Evolutionary conservation across 768 basidiomycete genomes (phyloP).

Genomic region (Trametes villosa): DNA sequence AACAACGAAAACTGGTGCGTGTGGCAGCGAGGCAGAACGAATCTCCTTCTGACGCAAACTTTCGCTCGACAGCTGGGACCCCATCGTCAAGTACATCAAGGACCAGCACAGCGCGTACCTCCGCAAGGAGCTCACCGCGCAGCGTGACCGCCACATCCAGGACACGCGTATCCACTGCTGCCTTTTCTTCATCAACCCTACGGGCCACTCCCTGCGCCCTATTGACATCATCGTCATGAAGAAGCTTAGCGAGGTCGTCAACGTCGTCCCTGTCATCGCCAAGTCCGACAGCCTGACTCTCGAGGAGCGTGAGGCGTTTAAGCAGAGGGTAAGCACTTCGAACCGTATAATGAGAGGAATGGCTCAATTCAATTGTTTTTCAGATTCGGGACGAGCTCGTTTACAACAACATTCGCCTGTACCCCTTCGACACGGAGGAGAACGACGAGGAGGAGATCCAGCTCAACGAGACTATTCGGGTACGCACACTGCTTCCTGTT

Average conservation of each 20-base stretch:
- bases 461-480: slow-evolving; percentile 88
- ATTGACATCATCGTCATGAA: slow-evolving; percentile 99
- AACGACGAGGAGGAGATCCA: slow-evolving; percentile 90
- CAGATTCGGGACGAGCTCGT: slow-evolving; percentile 93
- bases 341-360: slow-evolving; percentile 11
- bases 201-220: slow-evolving; percentile 94
- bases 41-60: neutral
- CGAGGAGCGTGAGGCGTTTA: slow-evolving; percentile 93
- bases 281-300: slow-evolving; percentile 94
- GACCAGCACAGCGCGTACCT: slow-evolving; percentile 99
- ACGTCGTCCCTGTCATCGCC: slow-evolving; percentile 99
- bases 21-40: no score
- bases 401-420: slow-evolving; percentile 90
- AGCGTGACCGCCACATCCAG: slow-evolving; percentile 97
- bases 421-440: slow-evolving; percentile 97
- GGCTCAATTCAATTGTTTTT: neutral
- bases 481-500: slow-evolving; percentile 54
- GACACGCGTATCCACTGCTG: slow-evolving; percentile 99
- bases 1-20: slow-evolving; percentile 97
- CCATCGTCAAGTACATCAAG: slow-evolving; percentile 98
- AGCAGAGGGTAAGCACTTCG: slow-evolving; percentile 68
- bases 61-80: slow-evolving; percentile 79
- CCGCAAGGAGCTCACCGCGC: slow-evolving; percentile 97
- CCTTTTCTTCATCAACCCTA: slow-evolving; percentile 98
- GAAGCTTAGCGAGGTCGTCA: slow-evolving; percentile 98